Conservation (phyloP, 805 yeast genomes). For the Yamadazyma sp. region DNA sequence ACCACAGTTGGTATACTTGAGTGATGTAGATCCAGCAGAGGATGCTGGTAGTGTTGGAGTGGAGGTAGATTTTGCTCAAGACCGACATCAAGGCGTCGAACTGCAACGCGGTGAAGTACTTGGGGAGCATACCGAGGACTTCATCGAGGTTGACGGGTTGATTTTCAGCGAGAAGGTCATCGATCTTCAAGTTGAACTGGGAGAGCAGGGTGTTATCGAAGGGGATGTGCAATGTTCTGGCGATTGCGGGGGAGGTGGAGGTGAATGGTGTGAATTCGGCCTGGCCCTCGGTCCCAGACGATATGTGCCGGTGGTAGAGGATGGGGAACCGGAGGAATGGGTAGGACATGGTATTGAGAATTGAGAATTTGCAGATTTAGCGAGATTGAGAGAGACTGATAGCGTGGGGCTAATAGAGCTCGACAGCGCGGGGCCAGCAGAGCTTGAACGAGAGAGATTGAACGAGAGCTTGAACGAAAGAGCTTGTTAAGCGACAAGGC, state of each 20-base stretch:
- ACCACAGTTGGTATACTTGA: constrained; percentile 13
- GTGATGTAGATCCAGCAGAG: constrained; percentile 12
- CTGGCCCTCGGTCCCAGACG: no score
- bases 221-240: not conserved
- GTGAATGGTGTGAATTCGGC: no score
- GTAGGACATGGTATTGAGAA: not conserved
- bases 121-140: constrained; percentile 12
- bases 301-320: not conserved
- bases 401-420: no score
- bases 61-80: constrained; percentile 7
- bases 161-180: constrained; percentile 5
- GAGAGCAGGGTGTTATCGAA: not conserved
- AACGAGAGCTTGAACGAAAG: no score
- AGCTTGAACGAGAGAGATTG: no score
- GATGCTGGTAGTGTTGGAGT: constrained; percentile 8
- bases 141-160: not conserved
- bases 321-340: constrained; percentile 4
- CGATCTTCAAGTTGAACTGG: constrained; percentile 15
- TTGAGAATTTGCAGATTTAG: no score
- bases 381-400: constrained; percentile 7
- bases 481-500: not conserved
- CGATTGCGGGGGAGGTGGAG: not conserved
- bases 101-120: constrained; percentile 15
- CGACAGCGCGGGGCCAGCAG: no score
- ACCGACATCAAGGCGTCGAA: constrained; percentile 9